Evolutionary conservation across 371 early-diverging fungal genomes (phyloP).

Genomic region (Rhizopus microsporus): DNA sequence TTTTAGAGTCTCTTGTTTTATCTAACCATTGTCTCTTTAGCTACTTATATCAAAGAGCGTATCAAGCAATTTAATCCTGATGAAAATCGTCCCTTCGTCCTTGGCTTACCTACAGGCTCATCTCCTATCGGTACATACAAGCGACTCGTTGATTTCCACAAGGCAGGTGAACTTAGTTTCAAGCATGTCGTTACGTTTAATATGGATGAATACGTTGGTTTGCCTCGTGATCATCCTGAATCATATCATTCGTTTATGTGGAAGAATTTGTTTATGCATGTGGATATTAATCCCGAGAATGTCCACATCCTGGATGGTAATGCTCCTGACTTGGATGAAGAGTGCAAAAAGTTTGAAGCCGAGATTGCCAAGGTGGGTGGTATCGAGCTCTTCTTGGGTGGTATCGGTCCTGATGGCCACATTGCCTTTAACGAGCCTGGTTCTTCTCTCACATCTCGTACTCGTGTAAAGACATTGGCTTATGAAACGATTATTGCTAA

Average conservation of each 20-base stretch:
- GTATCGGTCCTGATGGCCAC: conserved; percentile 86
- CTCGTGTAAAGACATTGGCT: conserved; percentile 85
- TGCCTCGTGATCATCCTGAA: conserved; percentile 76
- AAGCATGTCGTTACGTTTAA: conserved; percentile 65
- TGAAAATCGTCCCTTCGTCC: conserved; percentile 73
- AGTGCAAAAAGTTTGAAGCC: conserved; percentile 77
- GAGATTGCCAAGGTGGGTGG: conserved; percentile 74
- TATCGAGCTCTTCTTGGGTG: conserved; percentile 34
- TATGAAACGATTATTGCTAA: conserved; percentile 89
- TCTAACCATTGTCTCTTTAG: conserved; percentile 5
- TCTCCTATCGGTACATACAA: conserved; percentile 77
- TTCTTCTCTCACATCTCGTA: conserved; percentile 77
- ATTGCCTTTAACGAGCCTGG: conserved; percentile 93
- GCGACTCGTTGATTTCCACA: conserved; percentile 47
- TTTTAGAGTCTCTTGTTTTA: conserved; percentile 5
- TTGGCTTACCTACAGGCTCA: conserved; percentile 84
- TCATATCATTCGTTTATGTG: conserved; percentile 89
- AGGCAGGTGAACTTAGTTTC: conserved; percentile 58
- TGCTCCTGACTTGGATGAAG: conserved; percentile 74
- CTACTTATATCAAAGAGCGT: conserved; percentile 43
- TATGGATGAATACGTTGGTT: conserved; percentile 65
- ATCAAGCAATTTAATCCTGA: conserved; percentile 80
- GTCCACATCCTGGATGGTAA: conserved; percentile 84
- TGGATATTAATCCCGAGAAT: conserved; percentile 76
- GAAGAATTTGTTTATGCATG: conserved; percentile 80